Evolutionary conservation across 805 yeast genomes (phyloP).

Genomic region (Sugiyamaella lignohabitans): DNA sequence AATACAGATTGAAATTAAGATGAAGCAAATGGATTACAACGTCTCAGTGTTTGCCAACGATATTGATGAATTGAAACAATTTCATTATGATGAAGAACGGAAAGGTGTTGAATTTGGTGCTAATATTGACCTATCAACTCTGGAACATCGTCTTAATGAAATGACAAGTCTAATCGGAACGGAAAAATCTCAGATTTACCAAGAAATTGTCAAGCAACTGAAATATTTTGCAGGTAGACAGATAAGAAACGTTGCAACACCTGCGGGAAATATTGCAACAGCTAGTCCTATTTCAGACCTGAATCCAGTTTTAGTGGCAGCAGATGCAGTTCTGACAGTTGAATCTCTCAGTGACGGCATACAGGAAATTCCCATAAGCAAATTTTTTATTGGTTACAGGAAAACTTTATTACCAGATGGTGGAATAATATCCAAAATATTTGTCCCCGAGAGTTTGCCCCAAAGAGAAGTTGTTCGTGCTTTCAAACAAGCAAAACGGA

Average conservation of each 20-base stretch:
- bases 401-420: constrained; percentile 36
- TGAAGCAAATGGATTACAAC: constrained; percentile 37
- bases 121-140: constrained; percentile 36
- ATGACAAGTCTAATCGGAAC: constrained; percentile 22
- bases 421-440: constrained; percentile 34
- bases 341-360: constrained; percentile 31
- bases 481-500: constrained; percentile 43
- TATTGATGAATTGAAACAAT: constrained; percentile 35
- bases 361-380: constrained; percentile 33
- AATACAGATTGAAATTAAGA: constrained; percentile 42
- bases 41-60: constrained; percentile 40
- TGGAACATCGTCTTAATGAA: constrained; percentile 35
- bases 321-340: constrained; percentile 36
- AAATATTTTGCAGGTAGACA: constrained; percentile 45
- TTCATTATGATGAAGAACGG: constrained; percentile 32
- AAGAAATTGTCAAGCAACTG: constrained; percentile 37
- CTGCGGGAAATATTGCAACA: constrained; percentile 45
- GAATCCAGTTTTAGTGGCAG: constrained; percentile 41
- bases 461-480: constrained; percentile 36
- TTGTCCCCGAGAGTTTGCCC: constrained; percentile 36
- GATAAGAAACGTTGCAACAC: constrained; percentile 44
- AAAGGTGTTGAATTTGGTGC: constrained; percentile 41
- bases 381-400: constrained; percentile 41
- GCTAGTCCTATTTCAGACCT: constrained; percentile 46
- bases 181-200: constrained; percentile 33